Base-by-base conservation (phyloP, 306 rosid genomes). In the Quercus glauca region DNA sequence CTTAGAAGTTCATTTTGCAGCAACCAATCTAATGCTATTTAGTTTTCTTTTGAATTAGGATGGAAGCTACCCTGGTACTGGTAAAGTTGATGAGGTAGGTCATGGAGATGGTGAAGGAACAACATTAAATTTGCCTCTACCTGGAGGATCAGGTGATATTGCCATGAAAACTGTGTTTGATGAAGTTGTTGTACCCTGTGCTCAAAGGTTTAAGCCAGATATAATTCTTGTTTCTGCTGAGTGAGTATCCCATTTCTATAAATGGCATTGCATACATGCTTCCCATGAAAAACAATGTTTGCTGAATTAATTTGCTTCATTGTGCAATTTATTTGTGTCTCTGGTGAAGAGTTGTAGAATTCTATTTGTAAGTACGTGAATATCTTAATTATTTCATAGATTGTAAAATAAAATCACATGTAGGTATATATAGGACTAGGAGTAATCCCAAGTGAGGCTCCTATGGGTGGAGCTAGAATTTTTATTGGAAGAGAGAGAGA, bases 31-130 rank as follows among this genome's bases (percentile, higher is more conserved):
- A 4, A 23, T 83, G 41, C 61, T 29, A 2, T 15, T 77, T 29
- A 4, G n/a, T 33, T 37, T 63, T 60, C 68, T 58, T 37, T 41
- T 82, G 76, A 35, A 81, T 67, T 85, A 92, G 98, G 93, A 86
- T 73, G 99, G 99, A 78, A 92, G 97, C 85, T 94, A 92, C 80
- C 99, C 99, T 5, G 99, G 99, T 76, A 94, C 99, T 3, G 99
- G 99, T 64, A 94, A 92, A 77, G 73, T 91, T 79, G 91, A 87
- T 41, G 93, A 92, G 85, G 88, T 92, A 65, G 99, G 99, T 35
- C 70, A 11, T 21, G 94, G 98, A 78, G 85, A 83, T n/a, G 98
- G 98, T 9, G 94, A 90, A 91, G 99, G 99, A 86, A 85, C 93
- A 78, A 92, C 99, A 20, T 81, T 92, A 67, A 94, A 94, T 76